phyloP scores from a whole-genome alignment of 1,139 yeast species.

The Geotrichum phurueaensis region DNA sequence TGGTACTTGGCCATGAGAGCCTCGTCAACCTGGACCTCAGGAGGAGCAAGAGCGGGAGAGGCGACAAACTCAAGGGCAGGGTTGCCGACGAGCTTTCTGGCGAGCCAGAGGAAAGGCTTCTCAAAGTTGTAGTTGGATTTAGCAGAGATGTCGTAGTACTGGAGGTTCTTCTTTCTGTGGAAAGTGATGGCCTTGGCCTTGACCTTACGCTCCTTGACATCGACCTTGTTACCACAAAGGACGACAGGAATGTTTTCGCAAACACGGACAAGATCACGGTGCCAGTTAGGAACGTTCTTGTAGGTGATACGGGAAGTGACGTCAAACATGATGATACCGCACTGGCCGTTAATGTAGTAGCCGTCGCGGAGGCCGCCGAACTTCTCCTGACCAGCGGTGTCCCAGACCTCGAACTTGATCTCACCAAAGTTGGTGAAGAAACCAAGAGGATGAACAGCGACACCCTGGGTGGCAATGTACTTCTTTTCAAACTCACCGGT shows the following conservation, averaged over 20 bases:
- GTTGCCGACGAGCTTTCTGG: constrained; percentile 98
- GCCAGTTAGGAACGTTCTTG: constrained; percentile 99
- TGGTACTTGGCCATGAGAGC: constrained; percentile 96
- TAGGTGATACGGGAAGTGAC: constrained; percentile 98
- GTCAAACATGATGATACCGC: constrained; percentile 99
- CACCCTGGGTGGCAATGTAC: constrained; percentile 98
- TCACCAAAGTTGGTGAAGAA: constrained; percentile 99
- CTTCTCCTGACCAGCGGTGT: constrained; percentile 99
- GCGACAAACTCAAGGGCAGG: constrained; percentile 97
- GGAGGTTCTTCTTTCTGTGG: constrained; percentile 99
- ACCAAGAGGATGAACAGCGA: constrained; percentile 97
- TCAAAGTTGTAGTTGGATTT: constrained; percentile 99
- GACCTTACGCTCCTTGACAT: constrained; percentile 98
- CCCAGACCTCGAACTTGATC: constrained; percentile 99
- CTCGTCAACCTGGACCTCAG: constrained; percentile 96
- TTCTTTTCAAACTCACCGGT: constrained; percentile 99
- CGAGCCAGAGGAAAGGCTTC: constrained; percentile 99
- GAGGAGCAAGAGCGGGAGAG: constrained; percentile 99
- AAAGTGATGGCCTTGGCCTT: constrained; percentile 99
- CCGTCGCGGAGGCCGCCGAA: constrained; percentile 99
- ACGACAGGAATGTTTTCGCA: constrained; percentile 99
- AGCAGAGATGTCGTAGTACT: constrained; percentile 98
- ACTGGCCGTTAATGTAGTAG: constrained; percentile 98
- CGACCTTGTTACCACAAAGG: constrained; percentile 98
- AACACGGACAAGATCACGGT: constrained; percentile 93